Evolutionary conservation across 768 basidiomycete genomes (phyloP).

Genomic region (Collybiopsis luxurians): DNA sequence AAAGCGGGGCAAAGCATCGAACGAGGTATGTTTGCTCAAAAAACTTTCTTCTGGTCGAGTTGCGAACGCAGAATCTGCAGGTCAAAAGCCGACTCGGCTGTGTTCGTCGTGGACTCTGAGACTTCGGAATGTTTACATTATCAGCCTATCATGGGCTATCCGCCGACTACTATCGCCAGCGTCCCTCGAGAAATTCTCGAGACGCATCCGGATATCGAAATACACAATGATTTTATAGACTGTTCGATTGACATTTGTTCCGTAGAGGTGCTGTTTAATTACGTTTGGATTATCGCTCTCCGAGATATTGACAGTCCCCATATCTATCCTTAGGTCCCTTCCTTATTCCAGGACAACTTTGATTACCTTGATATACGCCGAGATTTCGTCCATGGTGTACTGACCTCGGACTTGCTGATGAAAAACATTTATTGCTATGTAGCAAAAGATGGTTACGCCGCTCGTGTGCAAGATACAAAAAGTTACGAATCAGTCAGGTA

Average conservation of each 20-base stretch:
- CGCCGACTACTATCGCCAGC: conserved; percentile 53
- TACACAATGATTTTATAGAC: conserved; percentile 85
- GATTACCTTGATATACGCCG: conserved; percentile 90
- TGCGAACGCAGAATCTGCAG: too few species aligned
- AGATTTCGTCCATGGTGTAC: conserved; percentile 92
- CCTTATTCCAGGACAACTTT: conserved; percentile 97
- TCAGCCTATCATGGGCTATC: conserved; percentile 71
- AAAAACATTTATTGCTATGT: conserved; percentile 93
- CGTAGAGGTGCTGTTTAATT: conserved; percentile 63
- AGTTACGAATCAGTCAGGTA: conserved; percentile 90
- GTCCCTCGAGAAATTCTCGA: conserved; percentile 79
- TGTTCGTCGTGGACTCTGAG: conserved; percentile 74
- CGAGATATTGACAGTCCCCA: too few species aligned
- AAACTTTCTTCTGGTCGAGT: too few species aligned
- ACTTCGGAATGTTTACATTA: conserved; percentile 86
- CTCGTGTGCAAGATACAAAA: conserved; percentile 88
- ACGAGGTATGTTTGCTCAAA: conserved; percentile 70
- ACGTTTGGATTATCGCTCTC: not conserved
- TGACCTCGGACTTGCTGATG: conserved; percentile 92
- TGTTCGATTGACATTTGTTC: conserved; percentile 93
- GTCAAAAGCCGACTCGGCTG: conserved; percentile 67
- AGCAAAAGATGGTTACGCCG: conserved; percentile 86
- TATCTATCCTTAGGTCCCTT: conserved; percentile 70
- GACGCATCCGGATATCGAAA: conserved; percentile 76
- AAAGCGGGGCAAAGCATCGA: conserved; percentile 67